Conservation (phyloP, 2,329 filamentous ascomycete species). For the Blastomyces silverae region DNA sequence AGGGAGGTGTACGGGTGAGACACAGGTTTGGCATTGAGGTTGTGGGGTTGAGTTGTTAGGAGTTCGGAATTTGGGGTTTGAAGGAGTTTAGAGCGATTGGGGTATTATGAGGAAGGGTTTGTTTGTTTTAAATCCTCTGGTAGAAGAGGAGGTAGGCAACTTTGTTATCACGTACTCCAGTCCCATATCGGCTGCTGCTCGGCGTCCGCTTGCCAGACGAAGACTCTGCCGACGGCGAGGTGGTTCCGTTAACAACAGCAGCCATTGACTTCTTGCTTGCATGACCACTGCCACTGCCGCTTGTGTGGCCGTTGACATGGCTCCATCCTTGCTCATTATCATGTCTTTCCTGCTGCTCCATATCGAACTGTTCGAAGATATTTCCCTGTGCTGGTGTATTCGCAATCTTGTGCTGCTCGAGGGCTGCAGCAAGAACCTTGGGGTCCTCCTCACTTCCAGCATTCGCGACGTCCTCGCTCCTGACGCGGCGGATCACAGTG, state of each 20-base stretch:
- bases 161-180: conserved; percentile 75
- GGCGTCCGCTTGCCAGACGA: conserved; percentile 50
- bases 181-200: conserved; percentile 50
- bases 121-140: conserved; percentile 59
- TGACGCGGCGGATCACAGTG: conserved; percentile 76
- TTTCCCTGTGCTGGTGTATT: conserved; percentile 52
- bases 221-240: conserved; percentile 49
- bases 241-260: conserved; percentile 56
- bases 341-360: conserved; percentile 60
- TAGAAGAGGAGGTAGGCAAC: conserved; percentile 97
- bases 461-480: conserved; percentile 82
- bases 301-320: conserved; percentile 61
- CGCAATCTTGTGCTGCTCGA: conserved; percentile 54
- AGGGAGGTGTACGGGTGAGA: neutral
- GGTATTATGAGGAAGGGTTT: neutral
- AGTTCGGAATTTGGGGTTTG: neutral
- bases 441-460: conserved; percentile 74
- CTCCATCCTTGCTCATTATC: conserved; percentile 66
- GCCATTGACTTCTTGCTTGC: conserved; percentile 64
- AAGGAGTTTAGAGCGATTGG: neutral
- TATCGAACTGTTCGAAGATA: conserved; percentile 62
- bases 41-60: neutral
- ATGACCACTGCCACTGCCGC: conserved; percentile 35
- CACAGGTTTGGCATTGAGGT: neutral
- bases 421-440: conserved; percentile 57